A percentile compares a stretch with the other conserved stretches of the same genome.
These are phyloP conservation scores for Byssoonygena ceratinophila DNA, from an alignment of 2,329 filamentous ascomycete genomes.

Conservation along the genomic window DNA sequence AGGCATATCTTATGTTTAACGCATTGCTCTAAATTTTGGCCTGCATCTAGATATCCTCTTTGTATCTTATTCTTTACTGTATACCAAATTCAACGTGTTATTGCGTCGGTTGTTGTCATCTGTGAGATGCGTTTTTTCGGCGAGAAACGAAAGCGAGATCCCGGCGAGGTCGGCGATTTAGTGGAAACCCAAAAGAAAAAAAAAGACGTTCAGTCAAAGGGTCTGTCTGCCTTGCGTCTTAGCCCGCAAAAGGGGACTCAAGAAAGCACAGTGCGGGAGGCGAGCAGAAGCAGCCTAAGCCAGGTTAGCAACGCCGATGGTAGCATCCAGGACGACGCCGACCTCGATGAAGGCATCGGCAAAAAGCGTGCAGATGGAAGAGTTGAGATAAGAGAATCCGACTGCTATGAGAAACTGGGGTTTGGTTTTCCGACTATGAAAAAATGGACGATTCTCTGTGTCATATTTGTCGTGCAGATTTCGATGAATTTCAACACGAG, in stretches of 20 bases:
- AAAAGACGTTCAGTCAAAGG: no score
- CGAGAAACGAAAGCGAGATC: neutral
- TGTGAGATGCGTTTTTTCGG: neutral
- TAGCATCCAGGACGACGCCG: neutral
- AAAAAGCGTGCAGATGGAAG: neutral
- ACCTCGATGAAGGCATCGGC: neutral
- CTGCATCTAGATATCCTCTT: constrained; percentile 4
- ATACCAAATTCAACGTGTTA: neutral
- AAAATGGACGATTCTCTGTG: constrained; percentile 58
- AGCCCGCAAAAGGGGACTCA: neutral
- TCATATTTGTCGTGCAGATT: constrained; percentile 60
- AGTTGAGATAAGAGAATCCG: constrained; percentile 38
- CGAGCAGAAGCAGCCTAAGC: neutral
- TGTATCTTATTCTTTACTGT: constrained; percentile 1
- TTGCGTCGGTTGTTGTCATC: neutral
- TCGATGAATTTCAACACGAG: constrained; percentile 72
- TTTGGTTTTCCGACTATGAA: constrained; percentile 51
- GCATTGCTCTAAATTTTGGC: neutral
- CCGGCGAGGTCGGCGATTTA: neutral
- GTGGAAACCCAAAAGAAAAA: neutral
- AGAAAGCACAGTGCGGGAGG: no score
- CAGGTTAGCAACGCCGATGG: neutral
- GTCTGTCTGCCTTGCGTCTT: neutral
- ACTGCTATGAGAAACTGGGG: constrained; percentile 56
- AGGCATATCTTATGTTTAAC: neutral